Percentiles rank a stretch among this genome's conserved stretches.
These are phyloP conservation scores for Fusarium newnesense DNA, from an alignment of 2,329 filamentous ascomycete species.

Conservation along the genomic window DNA sequence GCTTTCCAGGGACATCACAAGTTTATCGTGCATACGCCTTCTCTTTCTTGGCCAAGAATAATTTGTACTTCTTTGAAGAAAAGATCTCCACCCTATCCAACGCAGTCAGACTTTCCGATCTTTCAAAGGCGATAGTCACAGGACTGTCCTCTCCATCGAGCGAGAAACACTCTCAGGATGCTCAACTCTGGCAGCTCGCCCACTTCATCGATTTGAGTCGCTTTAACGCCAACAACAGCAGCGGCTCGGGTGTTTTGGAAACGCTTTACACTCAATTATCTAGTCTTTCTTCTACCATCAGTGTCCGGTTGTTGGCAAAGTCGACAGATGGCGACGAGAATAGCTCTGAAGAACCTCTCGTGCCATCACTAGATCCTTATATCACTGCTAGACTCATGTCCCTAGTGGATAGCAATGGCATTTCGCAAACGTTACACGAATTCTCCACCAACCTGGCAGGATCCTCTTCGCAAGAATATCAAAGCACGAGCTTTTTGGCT, in stretches of 20 bases:
- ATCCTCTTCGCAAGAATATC: constrained; percentile 47
- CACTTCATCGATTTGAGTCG: constrained; percentile 71
- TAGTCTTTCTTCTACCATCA: constrained; percentile 61
- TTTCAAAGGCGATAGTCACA: constrained; percentile 56
- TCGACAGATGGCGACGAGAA: constrained; percentile 32
- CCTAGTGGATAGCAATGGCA: constrained; percentile 79
- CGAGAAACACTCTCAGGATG: constrained; percentile 48
- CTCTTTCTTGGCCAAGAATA: constrained; percentile 39
- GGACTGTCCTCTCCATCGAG: constrained; percentile 46
- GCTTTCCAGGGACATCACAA: neutral
- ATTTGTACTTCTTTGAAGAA: constrained; percentile 55
- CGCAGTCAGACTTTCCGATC: constrained; percentile 51
- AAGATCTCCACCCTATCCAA: constrained; percentile 51
- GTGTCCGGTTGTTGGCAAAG: constrained; percentile 52
- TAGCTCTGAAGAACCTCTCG: constrained; percentile 26
- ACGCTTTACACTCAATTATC: constrained; percentile 66
- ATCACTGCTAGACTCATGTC: constrained; percentile 74
- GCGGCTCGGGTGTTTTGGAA: constrained; percentile 57
- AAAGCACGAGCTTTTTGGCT: constrained; percentile 73
- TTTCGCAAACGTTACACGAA: constrained; percentile 60
- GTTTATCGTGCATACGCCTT: constrained; percentile 42
- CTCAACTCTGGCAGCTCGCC: constrained; percentile 72
- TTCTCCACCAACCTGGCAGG: constrained; percentile 47
- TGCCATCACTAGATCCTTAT: constrained; percentile 60
- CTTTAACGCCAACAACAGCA: constrained; percentile 47